These are phyloP conservation scores for Corynespora cassiicola DNA, from an alignment of 2,329 filamentous ascomycete species.

Conservation along the genomic window DNA sequence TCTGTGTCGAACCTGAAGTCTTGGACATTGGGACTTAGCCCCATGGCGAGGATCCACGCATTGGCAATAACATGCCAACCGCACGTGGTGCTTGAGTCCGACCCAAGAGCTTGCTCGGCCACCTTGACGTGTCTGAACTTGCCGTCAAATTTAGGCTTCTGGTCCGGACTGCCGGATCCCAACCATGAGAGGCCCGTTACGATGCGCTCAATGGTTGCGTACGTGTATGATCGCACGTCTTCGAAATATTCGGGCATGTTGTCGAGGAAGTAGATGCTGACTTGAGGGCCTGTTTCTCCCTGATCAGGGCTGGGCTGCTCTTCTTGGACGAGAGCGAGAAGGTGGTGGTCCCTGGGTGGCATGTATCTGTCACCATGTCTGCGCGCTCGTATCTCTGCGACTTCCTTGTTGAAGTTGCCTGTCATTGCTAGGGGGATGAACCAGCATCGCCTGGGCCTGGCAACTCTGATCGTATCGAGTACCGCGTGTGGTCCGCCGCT, in stretches of 20 bases:
- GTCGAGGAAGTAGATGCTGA: constrained; percentile 14
- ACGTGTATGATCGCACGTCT: not conserved
- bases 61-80: constrained; percentile 26
- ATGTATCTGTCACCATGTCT: constrained; percentile 8
- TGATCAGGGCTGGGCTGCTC: no score
- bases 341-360: constrained; percentile 7
- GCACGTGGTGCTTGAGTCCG: no score
- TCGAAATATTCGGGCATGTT: not conserved
- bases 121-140: constrained; percentile 4
- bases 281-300: not conserved
- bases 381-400: constrained; percentile 6
- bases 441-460: constrained; percentile 15
- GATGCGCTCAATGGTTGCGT: no score
- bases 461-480: not conserved
- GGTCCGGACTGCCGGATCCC: no score
- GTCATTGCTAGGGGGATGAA: constrained; percentile 16
- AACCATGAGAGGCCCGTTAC: no score
- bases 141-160: not conserved
- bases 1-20: no score
- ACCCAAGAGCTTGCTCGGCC: no score
- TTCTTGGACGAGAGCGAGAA: constrained; percentile 19
- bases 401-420: not conserved
- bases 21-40: constrained; percentile 15
- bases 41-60: constrained; percentile 34
- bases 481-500: not conserved